A percentile compares a stretch with the other conserved stretches of the same genome.
Conservation (phyloP, 2,329 filamentous ascomycete species). For the Aureobasidium pullulans region DNA sequence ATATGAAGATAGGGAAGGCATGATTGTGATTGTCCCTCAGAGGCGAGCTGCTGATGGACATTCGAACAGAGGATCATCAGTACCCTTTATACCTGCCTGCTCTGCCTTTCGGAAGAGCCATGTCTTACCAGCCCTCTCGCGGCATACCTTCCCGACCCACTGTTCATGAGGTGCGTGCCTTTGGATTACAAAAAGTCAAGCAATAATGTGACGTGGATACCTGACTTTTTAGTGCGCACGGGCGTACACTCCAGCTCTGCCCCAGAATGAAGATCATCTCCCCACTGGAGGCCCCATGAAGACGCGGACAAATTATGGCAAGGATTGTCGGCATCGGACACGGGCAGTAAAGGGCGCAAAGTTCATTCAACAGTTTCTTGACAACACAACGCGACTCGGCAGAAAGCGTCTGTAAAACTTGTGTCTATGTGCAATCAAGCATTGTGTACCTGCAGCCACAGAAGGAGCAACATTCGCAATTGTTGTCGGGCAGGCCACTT, state of each 20-base stretch:
- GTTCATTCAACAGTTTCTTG: too few species aligned
- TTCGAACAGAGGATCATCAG: not conserved
- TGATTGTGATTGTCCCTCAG: not conserved
- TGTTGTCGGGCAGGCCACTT: not conserved
- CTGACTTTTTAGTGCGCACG: not conserved
- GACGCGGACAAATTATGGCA: not conserved
- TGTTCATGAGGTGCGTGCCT: not conserved
- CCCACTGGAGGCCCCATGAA: conserved; percentile 12
- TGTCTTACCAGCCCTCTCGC: not conserved
- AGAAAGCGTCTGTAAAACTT: not conserved
- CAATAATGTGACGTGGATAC: conserved; percentile 12
- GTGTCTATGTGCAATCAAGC: not conserved
- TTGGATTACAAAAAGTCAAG: not conserved
- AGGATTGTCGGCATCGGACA: not conserved
- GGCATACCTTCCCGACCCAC: not conserved
- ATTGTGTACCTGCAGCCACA: not conserved
- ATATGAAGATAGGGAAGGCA: conserved; percentile 10
- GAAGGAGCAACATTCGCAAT: not conserved
- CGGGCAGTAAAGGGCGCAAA: not conserved
- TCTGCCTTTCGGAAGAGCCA: not conserved
- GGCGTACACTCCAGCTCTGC: not conserved
- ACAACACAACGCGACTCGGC: too few species aligned
- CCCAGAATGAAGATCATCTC: conserved; percentile 12
- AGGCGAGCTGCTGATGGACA: not conserved
- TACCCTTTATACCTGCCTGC: not conserved